Evolutionary conservation across 2,329 filamentous ascomycete species (phyloP), one percentile per base, ranked within the genome.

Genomic region (Colletotrichum aenigma): DNA sequence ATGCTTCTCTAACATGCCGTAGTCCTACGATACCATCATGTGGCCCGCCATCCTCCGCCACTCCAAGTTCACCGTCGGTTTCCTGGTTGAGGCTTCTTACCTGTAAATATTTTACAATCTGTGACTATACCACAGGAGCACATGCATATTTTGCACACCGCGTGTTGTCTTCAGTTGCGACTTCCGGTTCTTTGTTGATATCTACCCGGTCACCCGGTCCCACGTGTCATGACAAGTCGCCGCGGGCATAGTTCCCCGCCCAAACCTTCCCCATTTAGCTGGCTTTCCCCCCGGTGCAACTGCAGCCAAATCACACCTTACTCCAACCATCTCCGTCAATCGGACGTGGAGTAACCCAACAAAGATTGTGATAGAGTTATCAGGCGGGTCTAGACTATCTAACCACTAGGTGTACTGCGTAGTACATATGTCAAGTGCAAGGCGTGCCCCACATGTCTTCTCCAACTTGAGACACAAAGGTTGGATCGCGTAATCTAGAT

Each of bases 1-100:
- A 24, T 24, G 24, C 24, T 24, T 24, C 8, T 70, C 56, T 74
- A 32, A 62, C 62, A 26, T 34, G 16, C 36, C 15, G n/a, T 48
- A 85, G 84, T 78, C 81, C 10, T 81, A 83, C 58, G 79, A 82
- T 2, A 85, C 80, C 26, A 81, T 86, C 67, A 80, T 81, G 79
- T 86, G 84, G 82, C 78, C 82, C 26, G 80, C 84, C 7, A 77
- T 86, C 30, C 79, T 82, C 18, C 79, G 83, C 7, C 85, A 86
- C 77, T 76, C 81, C 72, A 82, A 83, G 71, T 83, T 86, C 74
- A 83, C 83, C 2, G 77, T 85, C 12, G 84, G 83, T 3, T 86
- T 85, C 71, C 72, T 85, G 9, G 81, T 86, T 6, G 85, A 76
- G 71, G 74, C 74, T 60, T 76, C 74, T n/a, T 76, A 76, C 66